Base-by-base conservation (phyloP, 345 rosid species). In the Stellera chamaejasme region DNA sequence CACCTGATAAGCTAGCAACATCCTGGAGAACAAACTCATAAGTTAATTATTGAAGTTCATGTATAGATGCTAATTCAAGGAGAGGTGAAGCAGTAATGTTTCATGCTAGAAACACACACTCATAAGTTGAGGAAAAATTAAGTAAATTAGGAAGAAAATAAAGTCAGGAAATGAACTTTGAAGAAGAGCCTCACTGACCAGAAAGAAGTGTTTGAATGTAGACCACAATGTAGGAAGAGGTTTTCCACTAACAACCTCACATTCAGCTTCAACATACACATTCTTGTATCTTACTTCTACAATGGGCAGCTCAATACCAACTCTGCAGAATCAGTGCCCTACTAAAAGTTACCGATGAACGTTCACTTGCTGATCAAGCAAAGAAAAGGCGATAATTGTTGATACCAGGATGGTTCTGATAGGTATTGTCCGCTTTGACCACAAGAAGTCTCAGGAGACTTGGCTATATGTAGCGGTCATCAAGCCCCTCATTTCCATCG, bases 171-270 rank as follows among this genome's bases (percentile, higher is more conserved):
- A 27, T 41, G 16, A 4, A n/a, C 13, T 28, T 23, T 36, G 43
- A 26, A 32, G 23, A 50, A 10, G 32, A 56, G 27, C 45, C 13
- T 19, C 44, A 77, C 90, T 82, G 55, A 84, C 96, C 28, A 69
- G 55, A 64, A 82, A 13, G 27, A 70, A 8, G 54, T 55, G 48
- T 70, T 57, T 81, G 4, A 73, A 48, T 10, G 87, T 65, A 65
- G 81, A 85, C 91, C 94, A 88, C 3, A 89, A 72, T 50, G 92
- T 86, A 13, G 96, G 91, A 55, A 85, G 89, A 0, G 95, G 82
- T 69, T 77, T 86, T 46, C 95, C 95, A 49, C 72, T 71, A 52
- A 83, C 77, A 15, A 89, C 75, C 49, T 81, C 76, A n/a, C 87
- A 83, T 27, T 78, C 74, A 43, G 88, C 85, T 58, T 83, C 89